Evolutionary conservation across 208 protist species (phyloP), one percentile per base, ranked within the genome.

Genomic region (Jaenimonas drosophilae): DNA sequence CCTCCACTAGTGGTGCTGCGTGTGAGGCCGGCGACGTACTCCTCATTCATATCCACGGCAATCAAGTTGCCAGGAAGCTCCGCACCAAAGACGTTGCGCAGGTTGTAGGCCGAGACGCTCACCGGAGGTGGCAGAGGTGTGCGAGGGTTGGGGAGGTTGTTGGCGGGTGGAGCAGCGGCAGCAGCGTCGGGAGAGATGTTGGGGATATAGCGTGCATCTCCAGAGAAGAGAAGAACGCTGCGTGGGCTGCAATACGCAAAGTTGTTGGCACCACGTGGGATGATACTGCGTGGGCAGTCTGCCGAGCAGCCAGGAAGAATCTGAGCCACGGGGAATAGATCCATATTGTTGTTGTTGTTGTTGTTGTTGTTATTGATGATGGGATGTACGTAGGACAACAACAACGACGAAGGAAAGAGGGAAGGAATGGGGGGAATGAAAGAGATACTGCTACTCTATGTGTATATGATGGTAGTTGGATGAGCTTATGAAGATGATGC

Each of bases 311-410:
- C 37, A 11, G 37, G 37, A 7, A 20, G 37, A 24, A 42, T 21
- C 16, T 25, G 9, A 42, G 16, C 37, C 7, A 17, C 37, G 14
- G 37, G 37, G 19, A 19, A 49, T 17, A 37, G 5, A 37, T 23
- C 9, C 44, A 36, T 14, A 33, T 27, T 4, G 2, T 39, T 58
- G 39, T 17, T 46, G 24, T 25, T 52, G n/a, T 40, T 58, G n/a
- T 51, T 33, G 3, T 28, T 41, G 43, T 52, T 7, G 16, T 44
- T 6, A 5, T 52, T 46, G 23, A 45, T 12, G n/a, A 50, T n/a
- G n/a, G n/a, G n/a, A n/a, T n/a, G n/a, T 20, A n/a, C 6, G 23
- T 24, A 41, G 3, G 37, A 43, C 45, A 50, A 40, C 27, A 53
- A 46, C 20, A 50, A 49, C 4, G 34, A 46, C 32, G 17, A 39